Base-by-base conservation (phyloP, 371 early-diverging fungal genomes). In the Umbelopsis sp. region DNA sequence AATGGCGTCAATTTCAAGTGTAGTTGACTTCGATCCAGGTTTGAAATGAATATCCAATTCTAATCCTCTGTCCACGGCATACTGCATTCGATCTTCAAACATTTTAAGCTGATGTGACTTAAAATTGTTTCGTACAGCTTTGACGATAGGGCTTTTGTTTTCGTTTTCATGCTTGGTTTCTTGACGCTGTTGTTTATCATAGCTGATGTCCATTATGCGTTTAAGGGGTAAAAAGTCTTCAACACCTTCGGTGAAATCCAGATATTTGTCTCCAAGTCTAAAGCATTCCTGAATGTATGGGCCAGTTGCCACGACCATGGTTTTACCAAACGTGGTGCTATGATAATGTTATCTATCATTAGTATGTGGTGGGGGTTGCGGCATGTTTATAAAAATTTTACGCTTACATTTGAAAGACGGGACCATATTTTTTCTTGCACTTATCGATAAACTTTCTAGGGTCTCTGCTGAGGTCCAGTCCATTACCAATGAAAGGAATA, bases 51-150 rank as follows among this genome's bases (percentile, higher is more conserved):
- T 38, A 22, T 73, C 69, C 22, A 70, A 46, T 2, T 72, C 32
- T 3, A 80, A 50, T 1, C 53, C 65, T 7, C n/a, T 41, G n/a
- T 70, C 48, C 8, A 78, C 66, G 12, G 68, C 73, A 3, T 64
- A 64, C 64, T 73, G 66, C 22, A 80, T 78, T 14, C 80, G 76
- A 8, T 71, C 72, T 10, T 78, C 73, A 63, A 78, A 80, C 18
- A 76, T 67, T 22, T 69, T 70, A 11, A 80, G 72, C 62, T 74
- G 71, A 20, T 78, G 18, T 35, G 73, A 67, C 48, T 74, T 78
- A 44, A 80, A 78, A 37, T 80, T 77, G n/a, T 80, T 74, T 35
- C 73, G 76, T 20, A 80, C 71, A 25, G 78, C 35, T 57, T 29
- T 29, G 11, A 57, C 57, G 5, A 57, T 18, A 10, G 57, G 57